Conservation (phyloP, 1,284 basidiomycete species). For the Neonothopanus nambi region DNA sequence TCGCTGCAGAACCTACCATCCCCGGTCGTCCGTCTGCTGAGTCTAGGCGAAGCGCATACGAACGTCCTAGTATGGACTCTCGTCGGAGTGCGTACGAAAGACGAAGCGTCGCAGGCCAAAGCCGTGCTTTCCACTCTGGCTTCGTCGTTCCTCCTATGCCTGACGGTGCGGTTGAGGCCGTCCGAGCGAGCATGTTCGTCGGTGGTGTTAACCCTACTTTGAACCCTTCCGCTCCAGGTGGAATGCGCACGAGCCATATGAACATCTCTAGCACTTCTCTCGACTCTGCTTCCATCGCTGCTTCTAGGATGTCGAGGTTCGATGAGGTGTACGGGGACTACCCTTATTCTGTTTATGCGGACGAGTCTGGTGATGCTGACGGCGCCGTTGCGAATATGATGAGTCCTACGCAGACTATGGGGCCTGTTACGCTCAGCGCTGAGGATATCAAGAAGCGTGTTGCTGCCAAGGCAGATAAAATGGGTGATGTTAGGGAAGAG, state of each 20-base stretch:
- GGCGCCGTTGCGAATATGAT: too few relatives aligned
- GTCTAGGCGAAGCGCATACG: conserved; percentile 43
- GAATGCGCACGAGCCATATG: not conserved
- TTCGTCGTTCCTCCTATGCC: conserved; percentile 34
- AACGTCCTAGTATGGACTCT: conserved; percentile 13
- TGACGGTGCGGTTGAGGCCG: conserved; percentile 7
- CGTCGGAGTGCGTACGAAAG: conserved; percentile 13
- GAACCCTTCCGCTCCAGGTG: not conserved
- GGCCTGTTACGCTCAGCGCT: conserved; percentile 62
- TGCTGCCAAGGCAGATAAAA: conserved; percentile 11
- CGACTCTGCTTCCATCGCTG: not conserved
- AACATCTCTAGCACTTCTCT: conserved; percentile 9
- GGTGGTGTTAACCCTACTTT: not conserved
- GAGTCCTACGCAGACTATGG: conserved; percentile 69
- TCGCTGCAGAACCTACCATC: conserved; percentile 46
- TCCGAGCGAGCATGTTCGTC: conserved; percentile 5
- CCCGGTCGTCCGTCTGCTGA: conserved; percentile 58
- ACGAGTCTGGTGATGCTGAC: not conserved
- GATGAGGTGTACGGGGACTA: conserved; percentile 13
- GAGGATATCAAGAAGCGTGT: conserved; percentile 59
- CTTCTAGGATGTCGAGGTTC: conserved; percentile 10
- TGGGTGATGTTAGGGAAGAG: not conserved
- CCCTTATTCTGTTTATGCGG: conserved; percentile 3
- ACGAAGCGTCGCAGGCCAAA: conserved; percentile 20
- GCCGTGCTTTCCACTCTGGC: conserved; percentile 55